phyloP scores from a whole-genome alignment of 768 basidiomycete genomes.

The Mycena maculata region DNA sequence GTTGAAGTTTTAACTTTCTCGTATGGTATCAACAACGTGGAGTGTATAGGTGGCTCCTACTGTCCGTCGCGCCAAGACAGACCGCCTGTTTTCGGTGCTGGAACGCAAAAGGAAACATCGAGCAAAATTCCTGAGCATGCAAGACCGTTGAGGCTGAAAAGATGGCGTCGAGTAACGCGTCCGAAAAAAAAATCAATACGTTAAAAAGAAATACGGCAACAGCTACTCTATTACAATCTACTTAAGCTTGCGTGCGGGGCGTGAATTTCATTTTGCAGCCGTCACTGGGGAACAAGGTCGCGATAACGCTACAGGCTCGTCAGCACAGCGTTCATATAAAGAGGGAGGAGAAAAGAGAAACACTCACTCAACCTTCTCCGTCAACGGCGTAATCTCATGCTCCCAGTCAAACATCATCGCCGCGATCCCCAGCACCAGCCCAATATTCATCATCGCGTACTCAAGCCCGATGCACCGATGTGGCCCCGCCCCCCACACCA shows the following conservation, averaged over 20 bases:
- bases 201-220: too few relatives aligned
- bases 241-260: constrained; percentile 59
- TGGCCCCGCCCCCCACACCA: constrained; percentile 94
- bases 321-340: constrained; percentile 14
- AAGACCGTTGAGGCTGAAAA: too few relatives aligned
- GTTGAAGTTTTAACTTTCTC: too few relatives aligned
- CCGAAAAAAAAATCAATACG: too few relatives aligned
- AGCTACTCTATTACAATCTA: too few relatives aligned
- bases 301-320: constrained; percentile 74
- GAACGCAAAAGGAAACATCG: too few relatives aligned
- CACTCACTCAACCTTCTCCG: constrained; percentile 85
- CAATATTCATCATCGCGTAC: constrained; percentile 94
- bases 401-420: constrained; percentile 85
- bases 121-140: too few relatives aligned
- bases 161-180: too few relatives aligned
- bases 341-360: constrained; percentile 8
- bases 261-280: constrained; percentile 85
- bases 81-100: too few relatives aligned
- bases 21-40: too few relatives aligned
- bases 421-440: constrained; percentile 86
- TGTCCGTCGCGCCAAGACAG: too few relatives aligned
- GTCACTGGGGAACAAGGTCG: constrained; percentile 97
- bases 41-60: too few relatives aligned
- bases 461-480: constrained; percentile 94
- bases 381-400: constrained; percentile 83